A percentile compares a stretch with the other conserved stretches of the same genome.
Conservation (phyloP, 306 rosid species). For the Corylus americana region DNA sequence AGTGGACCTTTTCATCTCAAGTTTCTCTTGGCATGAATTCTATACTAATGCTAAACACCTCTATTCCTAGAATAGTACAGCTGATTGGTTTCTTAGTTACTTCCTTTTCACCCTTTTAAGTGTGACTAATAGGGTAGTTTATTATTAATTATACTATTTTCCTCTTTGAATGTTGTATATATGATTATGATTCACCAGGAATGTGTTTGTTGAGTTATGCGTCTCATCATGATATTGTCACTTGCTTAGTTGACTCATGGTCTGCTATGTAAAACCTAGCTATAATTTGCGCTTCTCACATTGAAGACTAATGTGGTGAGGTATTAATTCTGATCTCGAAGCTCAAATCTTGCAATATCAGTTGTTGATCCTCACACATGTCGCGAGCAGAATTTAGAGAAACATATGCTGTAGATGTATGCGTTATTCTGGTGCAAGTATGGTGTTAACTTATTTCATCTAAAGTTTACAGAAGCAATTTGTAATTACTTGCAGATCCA, state of each 20-base stretch:
- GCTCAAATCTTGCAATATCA: not conserved
- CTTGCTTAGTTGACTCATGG: not conserved
- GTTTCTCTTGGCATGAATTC: not conserved
- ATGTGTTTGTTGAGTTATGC: not conserved
- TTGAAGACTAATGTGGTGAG: not conserved
- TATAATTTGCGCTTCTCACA: not conserved
- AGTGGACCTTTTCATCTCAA: not conserved
- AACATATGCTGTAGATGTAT: not conserved
- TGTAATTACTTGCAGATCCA: conserved; percentile 67
- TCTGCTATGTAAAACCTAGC: not conserved
- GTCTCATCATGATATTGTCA: not conserved
- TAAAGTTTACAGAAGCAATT: conserved; percentile 26
- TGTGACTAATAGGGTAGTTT: not conserved
- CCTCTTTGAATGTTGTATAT: not conserved
- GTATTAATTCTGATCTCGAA: not conserved
- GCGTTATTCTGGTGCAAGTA: conserved; percentile 6
- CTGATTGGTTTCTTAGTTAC: not conserved
- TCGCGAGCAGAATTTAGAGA: not conserved
- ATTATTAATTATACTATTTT: not conserved
- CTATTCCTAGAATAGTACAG: not conserved
- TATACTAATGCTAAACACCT: not conserved
- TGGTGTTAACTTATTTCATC: conserved; percentile 5
- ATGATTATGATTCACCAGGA: not conserved
- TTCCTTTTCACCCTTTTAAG: not conserved
- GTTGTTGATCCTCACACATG: not conserved